A percentile compares a stretch with the other conserved stretches of the same genome.
Evolutionary conservation across 768 basidiomycete genomes (phyloP).

Genomic region (Termitomyces sp.): DNA sequence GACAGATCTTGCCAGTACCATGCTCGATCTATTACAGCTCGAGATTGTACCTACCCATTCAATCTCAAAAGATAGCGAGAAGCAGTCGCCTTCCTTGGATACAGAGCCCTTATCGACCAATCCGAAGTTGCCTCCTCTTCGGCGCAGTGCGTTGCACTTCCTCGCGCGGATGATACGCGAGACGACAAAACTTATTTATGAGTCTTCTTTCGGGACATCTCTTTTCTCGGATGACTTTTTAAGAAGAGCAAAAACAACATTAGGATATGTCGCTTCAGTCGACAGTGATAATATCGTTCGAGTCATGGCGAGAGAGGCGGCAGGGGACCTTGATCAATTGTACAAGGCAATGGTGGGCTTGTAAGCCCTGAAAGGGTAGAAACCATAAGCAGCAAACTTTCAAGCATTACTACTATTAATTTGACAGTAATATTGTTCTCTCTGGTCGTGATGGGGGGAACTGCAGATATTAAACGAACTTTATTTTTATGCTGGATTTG

Average conservation of each 20-base stretch:
- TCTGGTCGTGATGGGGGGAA: not conserved
- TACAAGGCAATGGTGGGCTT: constrained; percentile 40
- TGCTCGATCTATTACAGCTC: constrained; percentile 73
- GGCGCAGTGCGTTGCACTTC: constrained; percentile 86
- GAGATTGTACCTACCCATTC: constrained; percentile 38
- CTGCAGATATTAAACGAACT: not conserved
- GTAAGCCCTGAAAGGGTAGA: constrained; percentile 4
- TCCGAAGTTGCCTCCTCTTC: constrained; percentile 70
- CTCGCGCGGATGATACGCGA: constrained; percentile 66
- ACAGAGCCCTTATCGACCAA: constrained; percentile 51
- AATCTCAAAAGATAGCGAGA: constrained; percentile 16
- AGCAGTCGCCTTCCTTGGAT: constrained; percentile 37
- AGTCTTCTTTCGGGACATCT: constrained; percentile 23
- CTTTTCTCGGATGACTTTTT: constrained; percentile 34
- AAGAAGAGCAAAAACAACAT: constrained; percentile 49
- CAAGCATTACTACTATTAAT: not conserved
- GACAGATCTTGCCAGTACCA: constrained; percentile 55
- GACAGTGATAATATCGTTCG: constrained; percentile 71
- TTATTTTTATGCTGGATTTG: not conserved
- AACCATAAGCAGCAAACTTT: not conserved
- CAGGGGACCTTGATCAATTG: constrained; percentile 49
- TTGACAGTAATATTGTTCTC: not conserved
- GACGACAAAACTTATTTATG: constrained; percentile 46
- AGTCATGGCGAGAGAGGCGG: constrained; percentile 72
- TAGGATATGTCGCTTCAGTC: constrained; percentile 64